Evolutionary conservation across 768 basidiomycete genomes (phyloP), one percentile per base, ranked within the genome.

Genomic region (Podaxis sp.): DNA sequence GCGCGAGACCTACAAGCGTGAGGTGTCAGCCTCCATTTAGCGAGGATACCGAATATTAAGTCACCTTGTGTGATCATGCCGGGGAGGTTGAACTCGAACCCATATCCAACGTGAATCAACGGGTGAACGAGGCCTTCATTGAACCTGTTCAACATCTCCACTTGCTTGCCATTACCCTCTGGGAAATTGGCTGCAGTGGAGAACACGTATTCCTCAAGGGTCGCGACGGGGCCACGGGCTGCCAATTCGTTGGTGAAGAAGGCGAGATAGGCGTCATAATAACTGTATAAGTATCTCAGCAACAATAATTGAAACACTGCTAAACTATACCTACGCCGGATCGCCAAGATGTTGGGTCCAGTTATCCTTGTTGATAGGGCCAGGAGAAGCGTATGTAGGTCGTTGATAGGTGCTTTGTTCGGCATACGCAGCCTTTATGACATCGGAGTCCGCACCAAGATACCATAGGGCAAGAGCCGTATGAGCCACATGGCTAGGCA

Each of bases 31-130:
- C 13, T 11, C 17, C n/a, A n/a, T 5, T 49, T 11, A n/a, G 3
- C 1, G 41, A 56, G 33, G 15, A 4, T 62, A 30, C 26, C 33
- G 11, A 36, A 13, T 33, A 44, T 20, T 3, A 24, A 26, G 63
- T 33, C 61, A 88, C 89, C 89, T 77, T 91, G 87, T 0, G 82
- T 83, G 2, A 84, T 72, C 50, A 88, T 70, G 0, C 87, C 89
- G 6, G 83, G 80, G 20, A 87, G 58, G 2, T 70, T 76, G 64
- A 89, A 89, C 69, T 90, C 90, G 5, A 80, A 70, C 2, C 87
- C 88, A 71, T 84, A 83, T n/a, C 86, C 88, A 2, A 74, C 65
- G 66, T 90, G 86, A 50, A 91, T 89, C 41, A 89, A 58, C 0
- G 89, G 85, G 66, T 91, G 89, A 2, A 90, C 24, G 8, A 88